Evolutionary conservation across 331 rosid genomes (phyloP).

Genomic region (Dryas integrifolia): DNA sequence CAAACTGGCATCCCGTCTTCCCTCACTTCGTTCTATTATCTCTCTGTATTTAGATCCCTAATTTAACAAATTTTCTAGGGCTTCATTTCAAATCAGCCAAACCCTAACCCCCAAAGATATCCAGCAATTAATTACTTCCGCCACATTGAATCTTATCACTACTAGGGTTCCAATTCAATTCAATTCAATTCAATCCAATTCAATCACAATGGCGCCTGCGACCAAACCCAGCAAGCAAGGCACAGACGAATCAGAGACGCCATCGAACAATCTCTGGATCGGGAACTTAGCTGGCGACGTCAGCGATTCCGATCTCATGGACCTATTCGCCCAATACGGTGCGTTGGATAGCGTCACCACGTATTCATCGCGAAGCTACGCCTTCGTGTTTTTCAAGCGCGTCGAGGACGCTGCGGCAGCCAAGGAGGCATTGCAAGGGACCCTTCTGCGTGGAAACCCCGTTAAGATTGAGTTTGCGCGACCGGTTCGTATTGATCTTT

Average conservation of each 20-base stretch:
- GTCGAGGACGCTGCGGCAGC: constrained; percentile 85
- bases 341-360: constrained; percentile 75
- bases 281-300: constrained; percentile 72
- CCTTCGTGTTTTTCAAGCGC: constrained; percentile 69
- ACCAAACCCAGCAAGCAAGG: constrained; percentile 36
- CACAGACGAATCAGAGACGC: constrained; percentile 43
- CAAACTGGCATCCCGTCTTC: no score
- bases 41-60: neutral
- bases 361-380: constrained; percentile 74
- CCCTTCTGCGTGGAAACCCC: constrained; percentile 45
- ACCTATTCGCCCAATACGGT: constrained; percentile 63
- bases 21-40: no score
- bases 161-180: neutral
- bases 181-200: neutral
- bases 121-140: neutral
- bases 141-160: neutral
- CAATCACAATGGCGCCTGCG: constrained; percentile 55
- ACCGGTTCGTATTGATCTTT: constrained; percentile 81
- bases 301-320: constrained; percentile 65
- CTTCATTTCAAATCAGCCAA: neutral
- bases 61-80: neutral
- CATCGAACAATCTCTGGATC: constrained; percentile 81
- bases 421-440: constrained; percentile 72
- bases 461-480: constrained; percentile 79
- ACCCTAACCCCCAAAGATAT: neutral